These are phyloP conservation scores for Eragrostis curvula DNA, from an alignment of 176 grass and related monocot species.

Conservation along the genomic window DNA sequence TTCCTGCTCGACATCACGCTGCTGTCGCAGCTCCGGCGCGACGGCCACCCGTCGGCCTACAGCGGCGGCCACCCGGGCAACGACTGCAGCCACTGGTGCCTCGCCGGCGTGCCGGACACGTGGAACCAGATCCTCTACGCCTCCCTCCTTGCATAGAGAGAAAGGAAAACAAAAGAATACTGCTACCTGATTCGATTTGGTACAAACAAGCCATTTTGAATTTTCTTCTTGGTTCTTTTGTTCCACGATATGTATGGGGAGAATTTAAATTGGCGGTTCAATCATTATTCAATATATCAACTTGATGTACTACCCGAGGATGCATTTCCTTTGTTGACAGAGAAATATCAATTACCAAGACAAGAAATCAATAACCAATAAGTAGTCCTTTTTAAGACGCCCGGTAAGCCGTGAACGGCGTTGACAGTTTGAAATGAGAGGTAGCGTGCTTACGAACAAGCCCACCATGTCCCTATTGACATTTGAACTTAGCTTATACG, in stretches of 20 bases:
- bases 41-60: slow-evolving; percentile 81
- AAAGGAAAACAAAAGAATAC: not conserved
- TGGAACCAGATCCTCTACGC: slow-evolving; percentile 98
- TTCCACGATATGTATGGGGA: not conserved
- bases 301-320: not conserved
- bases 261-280: slow-evolving; percentile 27
- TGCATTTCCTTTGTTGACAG: not conserved
- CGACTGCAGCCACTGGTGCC: slow-evolving; percentile 99
- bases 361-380: not conserved
- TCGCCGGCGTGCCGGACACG: slow-evolving; percentile 85
- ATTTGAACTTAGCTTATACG: not conserved
- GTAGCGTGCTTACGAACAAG: no score
- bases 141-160: slow-evolving; percentile 37
- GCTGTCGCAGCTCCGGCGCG: slow-evolving; percentile 91
- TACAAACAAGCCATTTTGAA: not conserved
- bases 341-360: not conserved
- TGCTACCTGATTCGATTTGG: not conserved
- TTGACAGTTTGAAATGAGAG: not conserved
- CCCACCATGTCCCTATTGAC: no score
- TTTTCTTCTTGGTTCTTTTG: slow-evolving; percentile 17
- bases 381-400: not conserved
- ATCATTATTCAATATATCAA: not conserved
- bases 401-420: not conserved
- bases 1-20: slow-evolving; percentile 92
- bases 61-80: slow-evolving; percentile 79